These are phyloP conservation scores for Phytophthora tentaculata DNA, from an alignment of 352 stramenopile genomes.

Conservation along the genomic window DNA sequence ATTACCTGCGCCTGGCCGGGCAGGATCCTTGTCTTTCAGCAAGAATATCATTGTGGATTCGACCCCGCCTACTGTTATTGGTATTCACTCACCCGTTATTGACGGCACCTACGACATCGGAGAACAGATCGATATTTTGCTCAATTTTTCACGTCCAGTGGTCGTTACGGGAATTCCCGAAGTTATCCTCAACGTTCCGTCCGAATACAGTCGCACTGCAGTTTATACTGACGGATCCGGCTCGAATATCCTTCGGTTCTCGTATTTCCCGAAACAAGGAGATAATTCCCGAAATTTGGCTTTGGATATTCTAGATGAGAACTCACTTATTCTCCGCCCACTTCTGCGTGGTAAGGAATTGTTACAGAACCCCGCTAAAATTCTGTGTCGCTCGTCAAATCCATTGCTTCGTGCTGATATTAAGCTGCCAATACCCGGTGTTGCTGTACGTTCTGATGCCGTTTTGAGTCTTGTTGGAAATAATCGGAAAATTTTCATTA, in stretches of 20 bases:
- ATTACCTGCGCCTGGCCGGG: conserved; percentile 50
- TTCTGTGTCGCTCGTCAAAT: conserved; percentile 45
- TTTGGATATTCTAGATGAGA: conserved; percentile 51
- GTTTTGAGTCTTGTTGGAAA: conserved; percentile 67
- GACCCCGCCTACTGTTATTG: conserved; percentile 46
- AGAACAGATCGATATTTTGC: conserved; percentile 52
- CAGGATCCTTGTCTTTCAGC: conserved; percentile 50
- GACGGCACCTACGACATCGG: conserved; percentile 76
- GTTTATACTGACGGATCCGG: conserved; percentile 58
- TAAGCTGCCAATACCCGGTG: conserved; percentile 52
- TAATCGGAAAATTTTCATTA: conserved; percentile 62
- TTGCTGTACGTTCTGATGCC: conserved; percentile 52
- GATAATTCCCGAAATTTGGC: conserved; percentile 54
- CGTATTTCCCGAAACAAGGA: conserved; percentile 46
- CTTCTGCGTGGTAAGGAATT: conserved; percentile 40
- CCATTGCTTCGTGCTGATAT: conserved; percentile 48
- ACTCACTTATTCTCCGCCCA: conserved; percentile 51
- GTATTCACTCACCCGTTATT: conserved; percentile 39
- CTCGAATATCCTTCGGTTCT: conserved; percentile 53
- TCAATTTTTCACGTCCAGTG: conserved; percentile 64
- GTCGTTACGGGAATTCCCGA: conserved; percentile 50
- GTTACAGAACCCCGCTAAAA: conserved; percentile 36
- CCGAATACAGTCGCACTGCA: conserved; percentile 43
- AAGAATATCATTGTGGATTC: conserved; percentile 61
- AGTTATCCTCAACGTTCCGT: conserved; percentile 59